These are phyloP conservation scores for Nemania bipapillata DNA, from an alignment of 2,329 filamentous ascomycete species.

Conservation along the genomic window DNA sequence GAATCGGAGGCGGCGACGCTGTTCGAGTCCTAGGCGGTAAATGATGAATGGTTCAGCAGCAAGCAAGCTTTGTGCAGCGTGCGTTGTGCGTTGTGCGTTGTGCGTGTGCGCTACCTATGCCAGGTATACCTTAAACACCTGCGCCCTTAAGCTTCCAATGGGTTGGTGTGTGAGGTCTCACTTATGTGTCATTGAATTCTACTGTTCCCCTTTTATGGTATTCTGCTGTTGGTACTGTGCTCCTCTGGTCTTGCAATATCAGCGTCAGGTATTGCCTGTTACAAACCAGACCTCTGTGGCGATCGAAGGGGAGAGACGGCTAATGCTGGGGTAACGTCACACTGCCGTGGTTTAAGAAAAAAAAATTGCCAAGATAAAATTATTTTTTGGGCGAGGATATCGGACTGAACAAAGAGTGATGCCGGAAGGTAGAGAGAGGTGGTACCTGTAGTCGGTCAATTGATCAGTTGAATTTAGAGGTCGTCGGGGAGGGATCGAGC, in stretches of 20 bases:
- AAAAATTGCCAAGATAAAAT: slow-evolving; percentile 25
- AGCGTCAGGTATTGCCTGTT: background rate
- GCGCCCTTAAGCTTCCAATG: slow-evolving; percentile 21
- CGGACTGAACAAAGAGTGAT: slow-evolving; percentile 18
- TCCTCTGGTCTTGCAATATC: slow-evolving; percentile 28
- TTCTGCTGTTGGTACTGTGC: background rate
- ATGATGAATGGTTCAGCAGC: slow-evolving; percentile 10
- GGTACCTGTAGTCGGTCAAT: background rate
- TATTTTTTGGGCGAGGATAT: slow-evolving; percentile 19
- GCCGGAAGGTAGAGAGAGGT: background rate
- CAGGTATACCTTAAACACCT: background rate
- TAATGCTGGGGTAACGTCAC: slow-evolving; percentile 33
- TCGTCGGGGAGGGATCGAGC: slow-evolving; percentile 18
- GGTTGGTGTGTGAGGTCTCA: slow-evolving; percentile 26
- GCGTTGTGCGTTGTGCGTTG: slow-evolving; percentile 11
- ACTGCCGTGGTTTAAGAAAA: slow-evolving; percentile 26
- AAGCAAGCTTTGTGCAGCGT: slow-evolving; percentile 5
- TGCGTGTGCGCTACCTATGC: slow-evolving; percentile 1
- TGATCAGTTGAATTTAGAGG: slow-evolving; percentile 6
- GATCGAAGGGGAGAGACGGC: slow-evolving; percentile 16
- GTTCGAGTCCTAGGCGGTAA: background rate
- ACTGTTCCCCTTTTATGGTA: slow-evolving; percentile 19
- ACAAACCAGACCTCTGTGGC: slow-evolving; percentile 13
- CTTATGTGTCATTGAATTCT: slow-evolving; percentile 32
- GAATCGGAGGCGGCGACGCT: background rate